Evolutionary conservation across 192 early-diverging fungal species (phyloP).

Genomic region (Mortierella alpina): DNA sequence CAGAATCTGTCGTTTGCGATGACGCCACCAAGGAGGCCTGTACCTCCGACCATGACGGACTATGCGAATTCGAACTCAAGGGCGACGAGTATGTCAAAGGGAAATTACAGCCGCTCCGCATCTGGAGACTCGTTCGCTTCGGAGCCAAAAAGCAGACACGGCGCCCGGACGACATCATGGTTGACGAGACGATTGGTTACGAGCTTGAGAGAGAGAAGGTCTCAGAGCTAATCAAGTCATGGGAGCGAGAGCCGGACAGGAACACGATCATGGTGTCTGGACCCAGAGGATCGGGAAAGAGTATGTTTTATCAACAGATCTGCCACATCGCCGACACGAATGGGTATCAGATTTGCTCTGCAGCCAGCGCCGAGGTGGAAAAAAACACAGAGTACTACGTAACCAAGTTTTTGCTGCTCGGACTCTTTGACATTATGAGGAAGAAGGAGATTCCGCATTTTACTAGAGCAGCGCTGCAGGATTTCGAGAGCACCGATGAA

Average conservation of each 20-base stretch:
- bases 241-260: slow-evolving; percentile 50
- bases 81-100: slow-evolving; percentile 61
- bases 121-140: slow-evolving; percentile 57
- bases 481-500: too few relatives aligned
- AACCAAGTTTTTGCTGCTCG: slow-evolving; percentile 51
- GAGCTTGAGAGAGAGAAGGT: slow-evolving; percentile 53
- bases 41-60: slow-evolving; percentile 31
- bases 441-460: slow-evolving; percentile 49
- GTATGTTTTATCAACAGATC: slow-evolving; percentile 57
- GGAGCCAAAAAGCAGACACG: slow-evolving; percentile 39
- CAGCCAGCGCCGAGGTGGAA: slow-evolving; percentile 57
- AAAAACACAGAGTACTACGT: slow-evolving; percentile 59
- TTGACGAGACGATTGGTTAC: slow-evolving; percentile 59
- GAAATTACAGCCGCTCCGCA: slow-evolving; percentile 50
- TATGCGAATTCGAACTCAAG: slow-evolving; percentile 61
- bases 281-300: slow-evolving; percentile 58
- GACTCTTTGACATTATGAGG: slow-evolving; percentile 57
- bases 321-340: slow-evolving; percentile 36
- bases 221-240: slow-evolving; percentile 40
- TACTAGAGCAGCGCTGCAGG: neutral
- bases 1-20: slow-evolving; percentile 57
- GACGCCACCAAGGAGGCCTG: slow-evolving; percentile 53
- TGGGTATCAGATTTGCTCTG: slow-evolving; percentile 45
- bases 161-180: slow-evolving; percentile 25
- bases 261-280: slow-evolving; percentile 57